Conservation (phyloP, 106 monocot species). For the Chionographis japonica region DNA sequence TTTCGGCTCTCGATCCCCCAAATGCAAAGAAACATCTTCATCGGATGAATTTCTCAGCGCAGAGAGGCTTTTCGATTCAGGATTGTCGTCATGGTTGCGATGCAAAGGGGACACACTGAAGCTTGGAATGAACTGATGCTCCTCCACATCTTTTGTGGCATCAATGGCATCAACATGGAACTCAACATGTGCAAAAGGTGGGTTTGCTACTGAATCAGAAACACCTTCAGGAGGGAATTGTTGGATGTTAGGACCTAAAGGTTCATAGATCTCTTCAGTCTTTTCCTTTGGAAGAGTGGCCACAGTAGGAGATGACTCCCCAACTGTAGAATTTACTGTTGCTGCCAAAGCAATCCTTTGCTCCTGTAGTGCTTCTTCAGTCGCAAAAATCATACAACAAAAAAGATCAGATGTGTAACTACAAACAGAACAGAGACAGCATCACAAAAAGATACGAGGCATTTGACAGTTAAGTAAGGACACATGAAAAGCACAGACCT, state of each 20-base stretch:
- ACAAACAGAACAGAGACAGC: background rate
- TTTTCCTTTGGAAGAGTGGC: conserved; percentile 45
- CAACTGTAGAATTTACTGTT: conserved; percentile 42
- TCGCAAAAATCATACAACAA: background rate
- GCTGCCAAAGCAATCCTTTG: conserved; percentile 50
- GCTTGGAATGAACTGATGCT: conserved; percentile 81
- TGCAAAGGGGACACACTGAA: conserved; percentile 50
- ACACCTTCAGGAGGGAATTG: conserved; percentile 41
- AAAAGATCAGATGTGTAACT: background rate
- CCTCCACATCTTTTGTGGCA: conserved; percentile 47
- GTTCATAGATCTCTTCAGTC: conserved; percentile 59
- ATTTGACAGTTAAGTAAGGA: background rate
- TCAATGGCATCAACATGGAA: conserved; percentile 36
- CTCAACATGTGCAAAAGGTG: conserved; percentile 11
- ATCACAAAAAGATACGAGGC: background rate
- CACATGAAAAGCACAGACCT: conserved; percentile 42
- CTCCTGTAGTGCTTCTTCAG: conserved; percentile 63
- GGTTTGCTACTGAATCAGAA: conserved; percentile 26
- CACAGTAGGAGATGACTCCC: conserved; percentile 51
- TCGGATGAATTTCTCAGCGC: conserved; percentile 46
- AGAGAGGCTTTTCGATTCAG: conserved; percentile 40
- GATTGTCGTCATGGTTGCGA: conserved; percentile 18
- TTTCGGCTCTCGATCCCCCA: conserved; percentile 70
- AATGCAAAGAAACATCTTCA: conserved; percentile 71
- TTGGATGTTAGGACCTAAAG: conserved; percentile 62